Evolutionary conservation across 2,329 filamentous ascomycete genomes (phyloP), one percentile per base, ranked within the genome.

Genomic region (Fusarium penzigii): DNA sequence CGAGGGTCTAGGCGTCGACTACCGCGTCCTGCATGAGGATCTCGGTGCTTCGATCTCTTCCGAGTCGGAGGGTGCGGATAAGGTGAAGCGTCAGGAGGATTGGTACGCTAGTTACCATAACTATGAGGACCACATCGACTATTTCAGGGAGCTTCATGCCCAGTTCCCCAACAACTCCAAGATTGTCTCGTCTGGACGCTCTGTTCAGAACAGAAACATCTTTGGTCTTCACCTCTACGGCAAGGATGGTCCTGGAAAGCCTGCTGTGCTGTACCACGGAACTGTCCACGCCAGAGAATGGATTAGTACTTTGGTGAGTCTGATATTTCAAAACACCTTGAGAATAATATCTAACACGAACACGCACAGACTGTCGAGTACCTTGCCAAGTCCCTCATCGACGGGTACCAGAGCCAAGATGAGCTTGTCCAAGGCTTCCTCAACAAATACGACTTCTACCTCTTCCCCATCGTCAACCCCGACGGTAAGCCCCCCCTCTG

Each of bases 361-460:
- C n/a, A n/a, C n/a, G 20, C 20, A n/a, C 42, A 69, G 68, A 69
- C 70, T 7, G 68, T 74, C 12, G 78, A 82, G 58, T 82, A 80
- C 59, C 66, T 81, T 17, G 71, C 77, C 1, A 71, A 72, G 7
- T 69, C 74, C 14, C 68, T 82, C 4, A 64, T 81, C 42, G 70
- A 70, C 12, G 73, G 72, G 29, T 79, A 78, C 47, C 63, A 63
- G 44, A 64, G 59, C 7, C 67, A 65, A 7, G 70, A 74, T 42
- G 60, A 68, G 6, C 63, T 66, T 9, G 69, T 74, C 14, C 70
- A 67, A 45, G 65, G 70, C 1, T 74, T 78, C 51, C 72, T 85
- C 38, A 75, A 85, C 66, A 78, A 74, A 45, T 84, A 82, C 58
- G 81, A 84, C 65, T 83, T 78, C 61, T 82, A 79, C 67, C 77